A percentile compares a stretch with the other conserved stretches of the same genome.
These are phyloP conservation scores for Euryodendron excelsum DNA, from an alignment of 148 eudicot species.

Conservation along the genomic window DNA sequence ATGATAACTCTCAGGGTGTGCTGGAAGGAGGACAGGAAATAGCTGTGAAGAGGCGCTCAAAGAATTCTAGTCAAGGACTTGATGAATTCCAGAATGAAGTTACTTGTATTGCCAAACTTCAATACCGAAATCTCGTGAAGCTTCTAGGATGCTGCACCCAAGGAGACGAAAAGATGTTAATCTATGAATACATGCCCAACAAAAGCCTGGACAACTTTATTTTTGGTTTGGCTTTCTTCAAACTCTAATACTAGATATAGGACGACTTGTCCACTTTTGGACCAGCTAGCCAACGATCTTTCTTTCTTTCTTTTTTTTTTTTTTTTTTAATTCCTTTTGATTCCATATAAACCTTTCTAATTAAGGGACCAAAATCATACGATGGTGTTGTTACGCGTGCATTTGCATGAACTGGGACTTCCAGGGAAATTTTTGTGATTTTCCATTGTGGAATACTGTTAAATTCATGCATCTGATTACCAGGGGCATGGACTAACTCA, in stretches of 20 bases:
- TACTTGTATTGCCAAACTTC: conserved; percentile 12
- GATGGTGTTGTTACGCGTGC: too few relatives aligned
- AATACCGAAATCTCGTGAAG: conserved; percentile 20
- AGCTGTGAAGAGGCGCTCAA: conserved; percentile 19
- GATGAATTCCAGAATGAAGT: conserved; percentile 22
- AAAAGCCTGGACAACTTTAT: neutral
- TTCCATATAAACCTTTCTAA: too few relatives aligned
- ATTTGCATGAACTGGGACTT: too few relatives aligned
- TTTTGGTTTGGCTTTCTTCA: neutral
- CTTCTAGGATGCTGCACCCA: conserved; percentile 17
- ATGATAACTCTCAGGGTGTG: neutral
- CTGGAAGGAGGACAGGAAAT: conserved; percentile 27
- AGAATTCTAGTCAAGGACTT: conserved; percentile 14
- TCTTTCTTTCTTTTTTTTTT: too few relatives aligned
- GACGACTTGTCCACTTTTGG: too few relatives aligned
- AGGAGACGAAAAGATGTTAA: conserved; percentile 9
- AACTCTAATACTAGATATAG: neutral
- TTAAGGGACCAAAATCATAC: too few relatives aligned
- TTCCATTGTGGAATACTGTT: too few relatives aligned
- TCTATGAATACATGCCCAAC: conserved; percentile 21
- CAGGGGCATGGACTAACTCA: too few relatives aligned
- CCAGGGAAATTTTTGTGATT: too few relatives aligned
- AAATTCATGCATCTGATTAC: too few relatives aligned
- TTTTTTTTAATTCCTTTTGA: too few relatives aligned
- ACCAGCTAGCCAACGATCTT: too few relatives aligned